Base-by-base conservation (phyloP, 2,329 filamentous ascomycete species). In the Exophiala bonariae region DNA sequence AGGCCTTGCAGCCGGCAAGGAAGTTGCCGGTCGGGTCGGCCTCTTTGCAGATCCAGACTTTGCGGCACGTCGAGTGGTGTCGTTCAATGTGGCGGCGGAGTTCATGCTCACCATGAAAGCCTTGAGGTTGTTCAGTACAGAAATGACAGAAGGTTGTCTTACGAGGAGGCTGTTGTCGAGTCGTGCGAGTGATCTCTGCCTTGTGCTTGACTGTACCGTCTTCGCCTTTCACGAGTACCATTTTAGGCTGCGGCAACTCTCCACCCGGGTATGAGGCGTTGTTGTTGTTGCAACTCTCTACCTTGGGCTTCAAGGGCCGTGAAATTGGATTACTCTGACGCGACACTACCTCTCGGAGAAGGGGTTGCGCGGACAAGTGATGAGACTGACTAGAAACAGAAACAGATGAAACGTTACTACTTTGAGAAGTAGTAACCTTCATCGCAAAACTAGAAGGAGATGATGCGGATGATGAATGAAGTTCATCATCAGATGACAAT, bases 71-170 rank as follows among this genome's bases (percentile, higher is more conserved):
- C 3, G 76, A 70, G 65, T 97, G 92, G 55, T 88, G 78, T 40
- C 83, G 79, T 33, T 79, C 79, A 43, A 77, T 77, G 57, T 89
- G 86, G 14, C 86, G 78, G 34, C 82, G 79, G 19, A 89, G 78
- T 65, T 96, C 90, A 63, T 95, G 90, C 18, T 91, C 87, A 44
- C 90, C 90, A 26, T 90, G 83, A 67, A 95, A 95, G 35, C 88
- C 89, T 14, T 86, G 80, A 0, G 84, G 85, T 42, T 87, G 80
- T 45, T 88, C 83, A 41, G 78, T 77, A 70, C 89, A 96, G 49
- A 80, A 71, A 2, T 69, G 64, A 65, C 90, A 95, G 62, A 79
- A 80, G 28, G 81, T 79, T 20, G 54, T 58, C 51, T 59, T 59
- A 51, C 87, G 83, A 59, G 81, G 80, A 19, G 86, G 86, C 13